Evolutionary conservation across 1,139 yeast genomes (phyloP).

Genomic region (Magnusiomyces magnusii): DNA sequence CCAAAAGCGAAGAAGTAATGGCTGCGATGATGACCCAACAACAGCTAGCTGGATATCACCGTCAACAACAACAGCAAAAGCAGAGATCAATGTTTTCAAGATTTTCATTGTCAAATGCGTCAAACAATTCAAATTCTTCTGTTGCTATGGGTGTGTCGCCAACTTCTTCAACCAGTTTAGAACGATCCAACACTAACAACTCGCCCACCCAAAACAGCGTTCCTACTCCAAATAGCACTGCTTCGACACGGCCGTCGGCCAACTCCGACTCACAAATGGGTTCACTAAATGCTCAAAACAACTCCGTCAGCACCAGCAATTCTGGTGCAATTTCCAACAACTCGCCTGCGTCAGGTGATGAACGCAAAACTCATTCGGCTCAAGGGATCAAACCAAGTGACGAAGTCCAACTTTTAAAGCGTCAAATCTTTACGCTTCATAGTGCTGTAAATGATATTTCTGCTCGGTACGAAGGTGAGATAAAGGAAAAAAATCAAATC

Average conservation of each 20-base stretch:
- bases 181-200: neutral
- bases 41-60: neutral
- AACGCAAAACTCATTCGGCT: neutral
- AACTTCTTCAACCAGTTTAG: neutral
- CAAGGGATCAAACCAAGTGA: neutral
- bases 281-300: neutral
- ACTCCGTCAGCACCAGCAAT: neutral
- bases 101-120: neutral
- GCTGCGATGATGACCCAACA: conserved; percentile 1
- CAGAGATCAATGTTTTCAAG: neutral
- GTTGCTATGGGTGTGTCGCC: neutral
- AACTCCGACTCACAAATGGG: neutral
- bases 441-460: neutral
- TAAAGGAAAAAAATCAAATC: neutral
- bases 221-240: neutral
- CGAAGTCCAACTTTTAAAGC: neutral
- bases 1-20: neutral
- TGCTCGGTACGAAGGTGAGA: neutral
- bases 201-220: neutral
- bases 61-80: conserved; percentile 1
- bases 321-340: neutral
- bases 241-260: neutral
- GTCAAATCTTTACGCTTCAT: neutral
- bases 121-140: neutral
- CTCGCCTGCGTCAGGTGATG: neutral